A percentile compares a stretch with the other conserved stretches of the same genome.
These are phyloP conservation scores for Pyrenochaeta sp. DNA, from an alignment of 2,329 filamentous ascomycete species.

Conservation along the genomic window DNA sequence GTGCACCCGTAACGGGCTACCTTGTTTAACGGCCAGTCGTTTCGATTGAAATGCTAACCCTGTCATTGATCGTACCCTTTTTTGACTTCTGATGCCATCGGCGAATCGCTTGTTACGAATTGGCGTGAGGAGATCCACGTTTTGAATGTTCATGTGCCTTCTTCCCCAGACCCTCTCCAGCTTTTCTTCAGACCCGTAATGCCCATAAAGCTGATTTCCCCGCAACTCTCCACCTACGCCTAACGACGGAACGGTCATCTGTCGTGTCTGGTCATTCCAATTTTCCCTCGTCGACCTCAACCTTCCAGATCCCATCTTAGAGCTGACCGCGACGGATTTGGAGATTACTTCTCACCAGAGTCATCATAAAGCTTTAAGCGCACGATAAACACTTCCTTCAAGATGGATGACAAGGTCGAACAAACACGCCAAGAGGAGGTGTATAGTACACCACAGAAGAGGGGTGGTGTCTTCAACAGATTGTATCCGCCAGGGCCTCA, in stretches of 20 bases:
- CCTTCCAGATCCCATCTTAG: not conserved
- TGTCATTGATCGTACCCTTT: slow-evolving; percentile 39
- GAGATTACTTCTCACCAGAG: not conserved
- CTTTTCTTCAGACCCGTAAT: slow-evolving; percentile 15
- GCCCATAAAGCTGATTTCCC: slow-evolving; percentile 37
- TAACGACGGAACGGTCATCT: slow-evolving; percentile 13
- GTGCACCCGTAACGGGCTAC: slow-evolving; percentile 37
- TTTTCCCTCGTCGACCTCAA: not conserved
- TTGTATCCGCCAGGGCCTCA: slow-evolving; percentile 45
- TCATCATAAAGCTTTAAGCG: not conserved
- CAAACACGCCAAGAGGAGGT: slow-evolving; percentile 25
- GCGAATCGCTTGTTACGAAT: slow-evolving; percentile 24
- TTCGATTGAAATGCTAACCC: slow-evolving; percentile 14
- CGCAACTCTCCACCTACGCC: slow-evolving; percentile 29
- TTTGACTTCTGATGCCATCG: slow-evolving; percentile 26
- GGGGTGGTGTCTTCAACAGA: slow-evolving; percentile 42
- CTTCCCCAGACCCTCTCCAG: slow-evolving; percentile 23
- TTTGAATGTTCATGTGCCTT: slow-evolving; percentile 37
- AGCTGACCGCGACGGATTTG: not conserved
- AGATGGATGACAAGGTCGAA: slow-evolving; percentile 37
- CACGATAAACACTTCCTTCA: slow-evolving; percentile 4
- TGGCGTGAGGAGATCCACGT: slow-evolving; percentile 24
- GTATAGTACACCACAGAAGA: slow-evolving; percentile 27
- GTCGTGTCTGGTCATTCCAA: not conserved
- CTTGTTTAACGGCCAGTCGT: slow-evolving; percentile 25